Evolutionary conservation across 192 early-diverging fungal genomes (phyloP).

Genomic region (Geranomyces variabilis): DNA sequence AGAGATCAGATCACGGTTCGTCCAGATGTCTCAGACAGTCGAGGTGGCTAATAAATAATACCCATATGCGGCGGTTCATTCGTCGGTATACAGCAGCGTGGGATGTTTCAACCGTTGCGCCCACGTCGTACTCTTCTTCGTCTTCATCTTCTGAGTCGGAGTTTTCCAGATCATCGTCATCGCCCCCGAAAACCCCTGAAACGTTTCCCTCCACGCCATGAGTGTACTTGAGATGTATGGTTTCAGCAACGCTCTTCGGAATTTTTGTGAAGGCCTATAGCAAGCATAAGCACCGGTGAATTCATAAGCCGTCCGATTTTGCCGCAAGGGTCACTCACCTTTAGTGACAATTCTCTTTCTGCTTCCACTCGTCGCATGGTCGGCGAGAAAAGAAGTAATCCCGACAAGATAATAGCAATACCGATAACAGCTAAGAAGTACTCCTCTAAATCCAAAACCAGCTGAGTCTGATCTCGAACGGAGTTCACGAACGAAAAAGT

Average conservation of each 20-base stretch:
- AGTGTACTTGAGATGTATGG: conserved; percentile 8
- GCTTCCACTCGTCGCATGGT: conserved; percentile 16
- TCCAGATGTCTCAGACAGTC: not conserved
- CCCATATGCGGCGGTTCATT: conserved; percentile 13
- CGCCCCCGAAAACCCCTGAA: not conserved
- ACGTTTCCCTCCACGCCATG: not conserved
- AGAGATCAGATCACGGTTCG: not conserved
- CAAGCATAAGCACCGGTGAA: too few species aligned
- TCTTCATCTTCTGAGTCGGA: conserved; percentile 14
- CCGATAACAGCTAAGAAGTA: not conserved
- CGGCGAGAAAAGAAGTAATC: conserved; percentile 19
- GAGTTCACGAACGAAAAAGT: conserved; percentile 6
- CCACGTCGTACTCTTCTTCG: conserved; percentile 14
- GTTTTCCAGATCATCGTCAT: conserved; percentile 5
- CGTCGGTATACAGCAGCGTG: conserved; percentile 13
- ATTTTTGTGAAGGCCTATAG: conserved; percentile 21
- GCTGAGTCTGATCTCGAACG: not conserved
- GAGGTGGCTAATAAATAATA: not conserved
- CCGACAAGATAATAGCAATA: not conserved
- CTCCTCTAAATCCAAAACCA: not conserved
- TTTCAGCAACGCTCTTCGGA: conserved; percentile 18
- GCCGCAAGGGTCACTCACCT: too few species aligned
- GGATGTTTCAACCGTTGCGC: not conserved
- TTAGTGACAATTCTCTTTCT: conserved; percentile 7
- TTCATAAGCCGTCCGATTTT: too few species aligned